Evolutionary conservation across 139 green algal species (phyloP), one percentile per base, ranked within the genome.

Genomic region (Chlorella sp.): DNA sequence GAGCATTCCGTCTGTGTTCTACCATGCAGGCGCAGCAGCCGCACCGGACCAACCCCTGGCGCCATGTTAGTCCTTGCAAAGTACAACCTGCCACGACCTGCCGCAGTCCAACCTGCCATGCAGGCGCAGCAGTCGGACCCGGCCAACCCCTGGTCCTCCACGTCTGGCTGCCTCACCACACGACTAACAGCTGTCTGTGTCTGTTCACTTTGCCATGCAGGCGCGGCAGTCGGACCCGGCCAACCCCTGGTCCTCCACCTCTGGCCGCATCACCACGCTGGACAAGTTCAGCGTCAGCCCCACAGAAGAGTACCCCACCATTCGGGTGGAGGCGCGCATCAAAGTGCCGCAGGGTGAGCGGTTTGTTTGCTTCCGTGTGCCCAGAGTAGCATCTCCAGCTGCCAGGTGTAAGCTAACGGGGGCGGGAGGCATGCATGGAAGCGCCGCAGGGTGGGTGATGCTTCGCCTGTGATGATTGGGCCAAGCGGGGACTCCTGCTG

Each of bases 311-410:
- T 81, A 44, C 34, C 21, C 21, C 41, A 65, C 44, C 9, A 21
- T 86, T 18, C 34, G 62, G 44, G 39, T 86, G 17, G 81, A 86
- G 63, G 81, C 81, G 18, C n/a, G n/a, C 11, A 79, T 86, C 25
- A 47, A 81, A 21, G 30, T 82, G 34, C 81, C 81, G 15, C 25
- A 30, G 23, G 78, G 85, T 38, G 26, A 78, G 28, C 1, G 13
- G 20, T 32, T 23, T 7, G 62, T 51, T 51, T n/a, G n/a, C n/a
- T n/a, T n/a, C n/a, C n/a, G n/a, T n/a, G n/a, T n/a, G n/a, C n/a
- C n/a, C n/a, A n/a, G n/a, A n/a, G n/a, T n/a, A n/a, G n/a, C n/a
- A n/a, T n/a, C n/a, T n/a, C n/a, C n/a, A n/a, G n/a, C n/a, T n/a
- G n/a, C n/a, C n/a, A n/a, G n/a, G n/a, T n/a, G n/a, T n/a, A n/a